A percentile compares a stretch with the other conserved stretches of the same genome.
These are phyloP conservation scores for Forsythia suspensa DNA, from an alignment of 257 asterid species.

Conservation along the genomic window DNA sequence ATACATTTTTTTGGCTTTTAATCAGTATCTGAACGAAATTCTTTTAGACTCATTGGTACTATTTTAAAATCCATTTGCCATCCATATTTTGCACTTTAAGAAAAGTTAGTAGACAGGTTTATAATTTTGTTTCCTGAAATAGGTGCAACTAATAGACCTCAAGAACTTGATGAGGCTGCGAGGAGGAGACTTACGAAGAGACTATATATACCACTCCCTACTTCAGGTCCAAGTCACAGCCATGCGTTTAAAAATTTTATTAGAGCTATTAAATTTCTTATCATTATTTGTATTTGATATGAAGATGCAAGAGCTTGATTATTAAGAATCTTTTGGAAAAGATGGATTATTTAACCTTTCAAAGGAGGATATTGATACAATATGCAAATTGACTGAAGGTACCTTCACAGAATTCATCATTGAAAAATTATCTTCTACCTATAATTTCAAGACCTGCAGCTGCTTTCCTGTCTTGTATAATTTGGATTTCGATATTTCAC, in stretches of 20 bases:
- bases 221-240: conserved; percentile 61
- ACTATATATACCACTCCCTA: conserved; percentile 93
- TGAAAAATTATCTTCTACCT: conserved; percentile 15
- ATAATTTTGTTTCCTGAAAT: conserved; percentile 25
- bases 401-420: conserved; percentile 18
- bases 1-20: not conserved
- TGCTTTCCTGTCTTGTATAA: conserved; percentile 2
- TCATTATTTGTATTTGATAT: conserved; percentile 25
- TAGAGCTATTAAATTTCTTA: conserved; percentile 13
- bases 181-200: conserved; percentile 97
- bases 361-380: conserved; percentile 61
- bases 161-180: conserved; percentile 99
- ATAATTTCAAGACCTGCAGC: conserved; percentile 11
- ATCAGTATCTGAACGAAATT: not conserved
- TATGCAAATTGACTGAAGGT: conserved; percentile 91
- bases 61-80: not conserved
- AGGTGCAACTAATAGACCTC: conserved; percentile 99
- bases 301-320: conserved; percentile 96
- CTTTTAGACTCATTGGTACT: not conserved
- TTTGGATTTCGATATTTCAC: conserved; percentile 3
- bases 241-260: not conserved
- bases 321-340: conserved; percentile 72
- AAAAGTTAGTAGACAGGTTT: conserved; percentile 8
- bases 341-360: conserved; percentile 84
- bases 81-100: not conserved